A percentile compares a stretch with the other conserved stretches of the same genome.
These are phyloP conservation scores for Closterium sp. DNA, from an alignment of 139 green algal species.

Conservation along the genomic window DNA sequence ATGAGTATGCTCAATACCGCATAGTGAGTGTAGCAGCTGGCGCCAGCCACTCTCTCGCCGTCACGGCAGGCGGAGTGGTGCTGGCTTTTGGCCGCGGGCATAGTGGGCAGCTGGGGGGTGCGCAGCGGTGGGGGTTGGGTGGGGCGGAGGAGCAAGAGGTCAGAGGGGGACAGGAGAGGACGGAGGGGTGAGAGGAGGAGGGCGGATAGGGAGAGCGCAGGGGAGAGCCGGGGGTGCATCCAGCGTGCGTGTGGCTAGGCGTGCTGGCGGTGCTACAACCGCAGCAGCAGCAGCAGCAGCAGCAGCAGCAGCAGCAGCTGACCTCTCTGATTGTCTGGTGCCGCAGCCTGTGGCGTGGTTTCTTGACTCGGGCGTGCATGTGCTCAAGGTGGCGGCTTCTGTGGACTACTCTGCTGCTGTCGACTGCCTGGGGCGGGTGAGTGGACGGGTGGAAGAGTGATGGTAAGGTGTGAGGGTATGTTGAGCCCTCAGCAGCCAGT, in stretches of 20 bases:
- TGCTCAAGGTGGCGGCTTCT: not conserved
- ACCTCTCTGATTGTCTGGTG: not conserved
- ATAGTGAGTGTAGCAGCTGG: constrained; percentile 83
- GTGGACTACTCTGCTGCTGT: not conserved
- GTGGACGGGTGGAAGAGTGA: no score
- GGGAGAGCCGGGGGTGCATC: not conserved
- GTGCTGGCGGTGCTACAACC: not conserved
- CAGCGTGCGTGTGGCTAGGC: not conserved
- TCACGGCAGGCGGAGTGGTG: constrained; percentile 61
- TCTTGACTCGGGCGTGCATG: not conserved
- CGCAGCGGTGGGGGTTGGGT: not conserved
- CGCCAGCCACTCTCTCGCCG: constrained; percentile 90
- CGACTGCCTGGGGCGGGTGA: not conserved
- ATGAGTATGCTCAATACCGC: constrained; percentile 48
- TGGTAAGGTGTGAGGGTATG: not conserved
- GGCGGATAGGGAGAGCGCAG: not conserved
- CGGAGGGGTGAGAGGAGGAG: not conserved
- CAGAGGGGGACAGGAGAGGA: not conserved
- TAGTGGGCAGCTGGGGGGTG: not conserved
- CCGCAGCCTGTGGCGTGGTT: not conserved
- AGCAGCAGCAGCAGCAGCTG: not conserved
- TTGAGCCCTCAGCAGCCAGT: no score
- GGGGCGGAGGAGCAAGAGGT: no score
- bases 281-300: no score
- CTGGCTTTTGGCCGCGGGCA: not conserved